A percentile compares a stretch with the other conserved stretches of the same genome.
Conservation (phyloP, 2,329 filamentous ascomycete genomes). For the Stagonosporopsis chrysanthemi region DNA sequence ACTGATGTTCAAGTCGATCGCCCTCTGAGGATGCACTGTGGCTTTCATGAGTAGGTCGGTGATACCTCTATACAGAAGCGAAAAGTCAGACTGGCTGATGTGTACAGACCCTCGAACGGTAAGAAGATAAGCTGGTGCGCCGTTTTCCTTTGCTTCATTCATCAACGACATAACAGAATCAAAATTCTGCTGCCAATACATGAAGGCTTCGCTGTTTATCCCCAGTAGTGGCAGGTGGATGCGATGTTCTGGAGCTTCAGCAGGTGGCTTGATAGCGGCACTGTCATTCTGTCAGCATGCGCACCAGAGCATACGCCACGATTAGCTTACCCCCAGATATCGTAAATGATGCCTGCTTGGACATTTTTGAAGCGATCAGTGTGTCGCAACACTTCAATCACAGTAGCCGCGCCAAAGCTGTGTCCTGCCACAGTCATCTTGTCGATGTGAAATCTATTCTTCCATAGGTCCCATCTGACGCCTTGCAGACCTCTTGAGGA, state of each 20-base stretch:
- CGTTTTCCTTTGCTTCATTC: conserved; percentile 61
- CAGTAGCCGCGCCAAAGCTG: conserved; percentile 71
- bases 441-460: conserved; percentile 61
- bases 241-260: conserved; percentile 55
- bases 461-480: conserved; percentile 65
- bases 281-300: conserved; percentile 41
- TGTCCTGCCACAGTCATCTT: conserved; percentile 70
- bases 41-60: conserved; percentile 68
- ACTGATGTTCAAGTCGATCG: conserved; percentile 69
- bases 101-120: conserved; percentile 68
- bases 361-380: conserved; percentile 64
- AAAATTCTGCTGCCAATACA: conserved; percentile 73
- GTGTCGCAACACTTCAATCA: conserved; percentile 66
- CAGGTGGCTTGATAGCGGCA: conserved; percentile 54
- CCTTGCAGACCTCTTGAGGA: conserved; percentile 66
- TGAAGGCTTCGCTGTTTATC: conserved; percentile 73
- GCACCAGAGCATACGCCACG: background rate
- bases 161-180: conserved; percentile 64
- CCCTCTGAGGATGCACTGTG: conserved; percentile 68
- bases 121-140: conserved; percentile 55
- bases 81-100: conserved; percentile 71
- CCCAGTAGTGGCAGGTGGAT: conserved; percentile 65
- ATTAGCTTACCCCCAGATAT: conserved; percentile 63
- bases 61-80: conserved; percentile 67
- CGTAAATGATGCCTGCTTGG: conserved; percentile 70